A percentile compares a stretch with the other conserved stretches of the same genome.
phyloP scores from a whole-genome alignment of 1,284 basidiomycete species.

The Cutaneotrichosporon curvatum region DNA sequence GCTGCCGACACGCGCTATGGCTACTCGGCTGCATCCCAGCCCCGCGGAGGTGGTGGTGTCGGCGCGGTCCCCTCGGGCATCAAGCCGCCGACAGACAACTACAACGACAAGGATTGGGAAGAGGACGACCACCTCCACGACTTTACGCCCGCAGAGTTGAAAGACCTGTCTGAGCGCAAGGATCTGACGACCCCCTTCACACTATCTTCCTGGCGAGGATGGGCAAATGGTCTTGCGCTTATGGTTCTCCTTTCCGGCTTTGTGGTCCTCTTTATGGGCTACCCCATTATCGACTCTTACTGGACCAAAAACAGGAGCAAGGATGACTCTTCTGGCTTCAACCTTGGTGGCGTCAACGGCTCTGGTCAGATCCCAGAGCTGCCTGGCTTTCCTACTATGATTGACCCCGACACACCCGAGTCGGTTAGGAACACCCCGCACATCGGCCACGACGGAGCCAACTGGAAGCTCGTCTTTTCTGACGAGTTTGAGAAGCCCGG shows the following conservation, averaged over 20 bases:
- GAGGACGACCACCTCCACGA: slow-evolving; percentile 56
- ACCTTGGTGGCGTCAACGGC: slow-evolving; percentile 67
- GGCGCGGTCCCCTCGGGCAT: neutral
- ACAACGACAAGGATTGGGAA: slow-evolving; percentile 35
- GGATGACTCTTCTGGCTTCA: slow-evolving; percentile 49
- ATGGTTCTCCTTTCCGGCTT: slow-evolving; percentile 47
- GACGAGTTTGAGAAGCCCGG: slow-evolving; percentile 78
- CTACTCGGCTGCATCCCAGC: neutral
- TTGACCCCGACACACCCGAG: slow-evolving; percentile 63
- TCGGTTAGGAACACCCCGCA: slow-evolving; percentile 47
- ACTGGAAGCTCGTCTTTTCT: slow-evolving; percentile 67
- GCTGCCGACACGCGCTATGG: slow-evolving; percentile 9
- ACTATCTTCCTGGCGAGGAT: slow-evolving; percentile 38
- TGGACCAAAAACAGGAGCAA: slow-evolving; percentile 38
- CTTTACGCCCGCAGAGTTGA: slow-evolving; percentile 36
- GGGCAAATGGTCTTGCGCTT: slow-evolving; percentile 53
- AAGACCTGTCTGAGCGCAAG: too few species aligned
- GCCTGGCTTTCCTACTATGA: slow-evolving; percentile 54
- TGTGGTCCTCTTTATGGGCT: slow-evolving; percentile 64
- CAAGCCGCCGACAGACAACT: slow-evolving; percentile 1
- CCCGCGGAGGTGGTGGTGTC: neutral
- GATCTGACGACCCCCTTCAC: slow-evolving; percentile 46
- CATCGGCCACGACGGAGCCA: slow-evolving; percentile 58
- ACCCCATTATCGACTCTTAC: slow-evolving; percentile 63
- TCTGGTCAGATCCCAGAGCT: slow-evolving; percentile 59